A percentile compares a stretch with the other conserved stretches of the same genome.
Evolutionary conservation across 2,329 filamentous ascomycete genomes (phyloP).

Genomic region (Canariomyces notabilis): DNA sequence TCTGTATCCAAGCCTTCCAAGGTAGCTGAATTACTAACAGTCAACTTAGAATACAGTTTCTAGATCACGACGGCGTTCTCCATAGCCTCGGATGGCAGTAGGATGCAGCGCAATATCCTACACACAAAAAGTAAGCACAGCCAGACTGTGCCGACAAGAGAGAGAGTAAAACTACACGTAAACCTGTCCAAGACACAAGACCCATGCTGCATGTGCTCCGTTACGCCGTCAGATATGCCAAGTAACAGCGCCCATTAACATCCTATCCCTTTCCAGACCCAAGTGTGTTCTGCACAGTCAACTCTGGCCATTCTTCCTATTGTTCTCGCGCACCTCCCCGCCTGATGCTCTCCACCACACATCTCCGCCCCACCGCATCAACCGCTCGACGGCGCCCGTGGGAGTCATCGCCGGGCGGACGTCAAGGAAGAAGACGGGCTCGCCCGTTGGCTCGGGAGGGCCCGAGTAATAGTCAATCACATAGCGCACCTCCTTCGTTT

Average conservation of each 20-base stretch:
- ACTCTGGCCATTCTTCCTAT: constrained; percentile 5
- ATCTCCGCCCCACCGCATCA: constrained; percentile 86
- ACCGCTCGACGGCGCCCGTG: constrained; percentile 70
- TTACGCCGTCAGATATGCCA: constrained; percentile 4
- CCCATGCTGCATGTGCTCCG: neutral
- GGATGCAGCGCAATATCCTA: neutral
- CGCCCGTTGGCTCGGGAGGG: constrained; percentile 73
- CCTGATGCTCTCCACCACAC: constrained; percentile 89
- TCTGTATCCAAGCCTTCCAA: no score
- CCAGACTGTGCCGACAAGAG: neutral
- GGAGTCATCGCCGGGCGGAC: constrained; percentile 86
- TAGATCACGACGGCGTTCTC: no score
- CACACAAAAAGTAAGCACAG: neutral
- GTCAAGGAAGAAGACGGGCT: constrained; percentile 94
- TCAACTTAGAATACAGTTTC: no score
- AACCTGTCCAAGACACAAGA: neutral
- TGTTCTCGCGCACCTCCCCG: constrained; percentile 51
- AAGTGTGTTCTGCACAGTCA: neutral
- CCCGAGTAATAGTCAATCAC: constrained; percentile 96
- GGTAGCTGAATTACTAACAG: no score
- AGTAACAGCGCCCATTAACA: neutral
- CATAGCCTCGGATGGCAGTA: no score
- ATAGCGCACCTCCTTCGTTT: constrained; percentile 76
- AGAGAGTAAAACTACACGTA: neutral
- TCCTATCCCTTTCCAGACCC: neutral